A percentile compares a stretch with the other conserved stretches of the same genome.
Conservation (phyloP, 192 early-diverging fungal genomes). For the Obelidium mucronatum region DNA sequence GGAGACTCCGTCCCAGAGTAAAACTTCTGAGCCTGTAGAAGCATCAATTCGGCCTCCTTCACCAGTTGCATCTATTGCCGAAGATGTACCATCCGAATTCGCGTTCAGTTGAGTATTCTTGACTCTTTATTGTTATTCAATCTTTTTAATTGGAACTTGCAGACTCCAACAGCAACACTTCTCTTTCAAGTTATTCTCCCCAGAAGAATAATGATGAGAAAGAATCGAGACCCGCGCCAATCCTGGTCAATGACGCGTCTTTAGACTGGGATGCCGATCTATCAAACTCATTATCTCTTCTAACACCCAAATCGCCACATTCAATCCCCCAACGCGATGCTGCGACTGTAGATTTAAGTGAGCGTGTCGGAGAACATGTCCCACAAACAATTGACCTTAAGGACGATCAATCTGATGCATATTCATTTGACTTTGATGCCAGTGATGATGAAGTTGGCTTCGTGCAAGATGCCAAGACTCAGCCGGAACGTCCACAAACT, state of each 20-base stretch:
- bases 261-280: constrained; percentile 10
- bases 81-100: background rate
- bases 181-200: no score
- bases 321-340: background rate
- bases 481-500: no score
- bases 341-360: background rate
- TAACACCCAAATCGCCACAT: background rate
- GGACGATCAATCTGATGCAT: background rate
- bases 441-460: background rate
- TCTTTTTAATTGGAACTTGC: background rate
- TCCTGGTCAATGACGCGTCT: no score
- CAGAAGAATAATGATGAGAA: no score
- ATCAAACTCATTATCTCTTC: no score
- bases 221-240: no score
- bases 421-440: constrained; percentile 25
- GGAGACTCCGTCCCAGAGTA: no score
- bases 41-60: no score
- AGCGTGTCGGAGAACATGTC: background rate
- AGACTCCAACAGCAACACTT: background rate
- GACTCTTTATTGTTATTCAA: no score
- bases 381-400: background rate
- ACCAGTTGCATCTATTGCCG: background rate
- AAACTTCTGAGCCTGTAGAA: no score
- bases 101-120: no score
- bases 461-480: no score